A percentile compares a stretch with the other conserved stretches of the same genome.
Conservation (phyloP, 1,139 yeast genomes). For the Yamadazyma sp. region DNA sequence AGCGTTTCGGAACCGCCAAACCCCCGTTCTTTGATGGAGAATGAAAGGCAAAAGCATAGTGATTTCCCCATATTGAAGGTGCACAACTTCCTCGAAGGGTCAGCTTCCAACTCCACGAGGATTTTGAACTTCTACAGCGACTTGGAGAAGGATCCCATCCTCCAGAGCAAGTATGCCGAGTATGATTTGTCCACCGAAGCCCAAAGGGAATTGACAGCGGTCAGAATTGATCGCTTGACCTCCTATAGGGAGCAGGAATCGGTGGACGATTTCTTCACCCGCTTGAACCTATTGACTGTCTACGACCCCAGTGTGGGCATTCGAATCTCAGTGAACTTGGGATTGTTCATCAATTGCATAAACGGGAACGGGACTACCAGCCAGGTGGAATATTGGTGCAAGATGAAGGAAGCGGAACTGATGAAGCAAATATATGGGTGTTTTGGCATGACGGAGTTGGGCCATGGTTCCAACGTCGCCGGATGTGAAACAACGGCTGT, state of each 20-base stretch:
- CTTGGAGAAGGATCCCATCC: constrained; percentile 47
- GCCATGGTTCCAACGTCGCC: constrained; percentile 49
- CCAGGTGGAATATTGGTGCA: constrained; percentile 43
- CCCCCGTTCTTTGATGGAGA: constrained; percentile 32
- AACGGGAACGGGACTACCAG: constrained; percentile 68
- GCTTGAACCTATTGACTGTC: constrained; percentile 57
- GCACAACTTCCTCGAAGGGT: constrained; percentile 45
- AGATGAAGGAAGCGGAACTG: constrained; percentile 35
- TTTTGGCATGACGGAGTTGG: constrained; percentile 52
- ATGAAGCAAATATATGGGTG: constrained; percentile 45
- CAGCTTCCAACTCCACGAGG: constrained; percentile 28
- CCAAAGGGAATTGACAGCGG: constrained; percentile 37
- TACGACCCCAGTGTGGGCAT: constrained; percentile 60
- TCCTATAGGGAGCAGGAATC: constrained; percentile 40
- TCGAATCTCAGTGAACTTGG: constrained; percentile 62
- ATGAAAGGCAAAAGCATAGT: constrained; percentile 28
- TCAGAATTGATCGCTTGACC: constrained; percentile 37
- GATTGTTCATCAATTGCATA: constrained; percentile 66
- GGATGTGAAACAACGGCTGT: constrained; percentile 51
- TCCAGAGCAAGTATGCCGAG: constrained; percentile 32
- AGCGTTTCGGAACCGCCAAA: constrained; percentile 26
- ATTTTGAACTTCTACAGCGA: constrained; percentile 31
- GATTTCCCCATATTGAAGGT: constrained; percentile 31
- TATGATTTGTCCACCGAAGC: constrained; percentile 39
- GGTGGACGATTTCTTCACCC: constrained; percentile 34